A percentile compares a stretch with the other conserved stretches of the same genome.
Conservation (phyloP, 257 asterid genomes). For the Ehretia macrophylla region DNA sequence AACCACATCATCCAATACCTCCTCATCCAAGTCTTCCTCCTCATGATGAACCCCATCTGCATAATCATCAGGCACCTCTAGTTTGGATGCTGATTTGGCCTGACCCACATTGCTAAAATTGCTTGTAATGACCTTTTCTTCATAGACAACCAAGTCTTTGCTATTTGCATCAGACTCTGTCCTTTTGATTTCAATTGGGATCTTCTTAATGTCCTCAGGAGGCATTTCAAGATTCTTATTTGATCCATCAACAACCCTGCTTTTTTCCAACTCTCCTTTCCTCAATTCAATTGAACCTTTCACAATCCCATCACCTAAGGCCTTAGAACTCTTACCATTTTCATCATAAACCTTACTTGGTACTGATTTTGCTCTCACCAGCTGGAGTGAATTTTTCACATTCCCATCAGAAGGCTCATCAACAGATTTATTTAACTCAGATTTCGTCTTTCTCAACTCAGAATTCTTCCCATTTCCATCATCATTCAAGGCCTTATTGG, state of each 20-base stretch:
- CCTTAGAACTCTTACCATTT: slow-evolving; percentile 7
- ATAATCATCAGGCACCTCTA: slow-evolving; percentile 16
- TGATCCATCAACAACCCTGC: too few species aligned
- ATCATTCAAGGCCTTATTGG: slow-evolving; percentile 13
- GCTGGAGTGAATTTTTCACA: slow-evolving; percentile 18
- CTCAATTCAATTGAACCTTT: slow-evolving; percentile 4
- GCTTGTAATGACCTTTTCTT: slow-evolving; percentile 50
- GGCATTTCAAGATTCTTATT: too few species aligned
- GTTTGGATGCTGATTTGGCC: slow-evolving; percentile 20
- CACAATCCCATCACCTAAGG: slow-evolving; percentile 1
- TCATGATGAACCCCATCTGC: slow-evolving; percentile 20
- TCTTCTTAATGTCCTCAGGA: too few species aligned
- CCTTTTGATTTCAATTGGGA: slow-evolving; percentile 10
- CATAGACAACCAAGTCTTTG: slow-evolving; percentile 38
- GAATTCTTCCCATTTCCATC: slow-evolving; percentile 16
- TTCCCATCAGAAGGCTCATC: slow-evolving; percentile 17
- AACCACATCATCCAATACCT: slow-evolving; percentile 12
- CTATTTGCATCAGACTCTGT: slow-evolving; percentile 47
- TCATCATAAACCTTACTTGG: slow-evolving; percentile 15
- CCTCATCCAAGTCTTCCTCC: slow-evolving; percentile 22
- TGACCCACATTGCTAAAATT: slow-evolving; percentile 22
- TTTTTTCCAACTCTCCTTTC: slow-evolving; percentile 5
- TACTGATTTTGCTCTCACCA: slow-evolving; percentile 24
- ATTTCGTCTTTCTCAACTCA: slow-evolving; percentile 16
- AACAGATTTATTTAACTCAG: slow-evolving; percentile 14